Conservation (phyloP, 2,329 filamentous ascomycete species). For the Monilinia laxa region DNA sequence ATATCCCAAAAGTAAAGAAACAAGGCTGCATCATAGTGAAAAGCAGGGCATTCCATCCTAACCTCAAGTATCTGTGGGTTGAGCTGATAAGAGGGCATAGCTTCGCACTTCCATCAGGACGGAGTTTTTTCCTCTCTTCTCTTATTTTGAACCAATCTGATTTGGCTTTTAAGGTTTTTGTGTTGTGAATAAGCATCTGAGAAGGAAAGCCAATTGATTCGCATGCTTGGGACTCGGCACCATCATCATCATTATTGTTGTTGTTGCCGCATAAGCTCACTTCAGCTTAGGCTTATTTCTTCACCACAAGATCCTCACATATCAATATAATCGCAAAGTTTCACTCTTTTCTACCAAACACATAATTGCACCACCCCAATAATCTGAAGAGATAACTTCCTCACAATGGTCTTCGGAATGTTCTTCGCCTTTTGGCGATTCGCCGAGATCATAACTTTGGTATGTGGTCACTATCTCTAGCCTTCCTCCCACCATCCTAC, state of each 20-base stretch:
- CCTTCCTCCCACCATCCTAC: slow-evolving; percentile 2
- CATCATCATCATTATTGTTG: background rate
- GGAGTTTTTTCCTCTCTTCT: background rate
- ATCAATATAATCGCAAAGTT: background rate
- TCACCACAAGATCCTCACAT: background rate
- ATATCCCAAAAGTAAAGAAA: background rate
- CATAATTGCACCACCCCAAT: background rate
- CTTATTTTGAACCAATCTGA: background rate
- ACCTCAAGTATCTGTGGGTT: background rate
- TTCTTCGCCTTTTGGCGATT: slow-evolving; percentile 64
- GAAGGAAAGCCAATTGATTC: slow-evolving; percentile 5
- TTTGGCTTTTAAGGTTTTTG: background rate
- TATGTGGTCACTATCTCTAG: slow-evolving; percentile 42
- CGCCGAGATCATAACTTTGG: slow-evolving; percentile 61
- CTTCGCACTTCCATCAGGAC: background rate
- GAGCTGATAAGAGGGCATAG: slow-evolving; percentile 6
- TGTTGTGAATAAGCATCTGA: slow-evolving; percentile 3
- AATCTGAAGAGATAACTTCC: background rate
- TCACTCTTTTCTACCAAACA: background rate
- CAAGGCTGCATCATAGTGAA: slow-evolving; percentile 12
- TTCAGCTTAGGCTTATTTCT: background rate
- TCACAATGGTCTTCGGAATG: slow-evolving; percentile 59
- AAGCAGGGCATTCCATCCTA: slow-evolving; percentile 19
- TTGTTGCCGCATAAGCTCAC: slow-evolving; percentile 21
- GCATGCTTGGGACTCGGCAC: slow-evolving; percentile 4